Percentiles rank a stretch among this genome's conserved stretches.
Evolutionary conservation across 1,284 basidiomycete species (phyloP).

Genomic region (Apiotrichum veenhuisii): DNA sequence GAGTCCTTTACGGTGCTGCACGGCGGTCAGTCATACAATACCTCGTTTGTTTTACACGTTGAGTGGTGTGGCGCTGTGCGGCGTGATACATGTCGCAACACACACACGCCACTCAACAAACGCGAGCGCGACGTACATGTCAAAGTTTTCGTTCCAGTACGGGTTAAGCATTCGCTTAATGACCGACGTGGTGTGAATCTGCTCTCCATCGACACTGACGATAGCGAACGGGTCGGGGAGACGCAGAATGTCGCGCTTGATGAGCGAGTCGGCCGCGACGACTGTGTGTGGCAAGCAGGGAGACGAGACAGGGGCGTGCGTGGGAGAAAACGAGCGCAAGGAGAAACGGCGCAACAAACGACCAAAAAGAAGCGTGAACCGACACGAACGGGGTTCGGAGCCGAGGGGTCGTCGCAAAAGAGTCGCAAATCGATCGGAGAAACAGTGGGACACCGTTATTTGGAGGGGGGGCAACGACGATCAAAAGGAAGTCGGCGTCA

Average conservation of each 20-base stretch:
- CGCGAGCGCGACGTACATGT: conserved; percentile 67
- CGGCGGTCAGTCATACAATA: neutral
- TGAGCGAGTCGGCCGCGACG: conserved; percentile 81
- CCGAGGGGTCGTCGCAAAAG: no score
- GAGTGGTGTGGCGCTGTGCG: no score
- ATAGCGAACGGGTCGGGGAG: conserved; percentile 93
- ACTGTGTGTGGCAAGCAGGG: conserved; percentile 53
- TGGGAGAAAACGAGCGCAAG: neutral
- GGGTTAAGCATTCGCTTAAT: conserved; percentile 88
- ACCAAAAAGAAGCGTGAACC: no score
- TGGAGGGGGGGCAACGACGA: neutral
- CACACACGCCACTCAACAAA: neutral
- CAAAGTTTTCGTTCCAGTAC: conserved; percentile 91
- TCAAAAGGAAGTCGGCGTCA: neutral
- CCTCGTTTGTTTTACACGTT: neutral
- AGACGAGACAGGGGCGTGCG: neutral
- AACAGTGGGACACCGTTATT: no score
- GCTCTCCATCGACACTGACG: conserved; percentile 89
- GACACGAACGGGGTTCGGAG: no score
- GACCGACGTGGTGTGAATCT: conserved; percentile 84
- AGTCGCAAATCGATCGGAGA: no score
- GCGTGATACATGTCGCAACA: no score
- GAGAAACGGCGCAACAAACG: neutral
- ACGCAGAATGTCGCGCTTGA: conserved; percentile 85
- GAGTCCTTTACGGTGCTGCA: conserved; percentile 78